Evolutionary conservation across 2,329 filamentous ascomycete genomes (phyloP), one percentile per base, ranked within the genome.

Genomic region (Cercospora sp.): DNA sequence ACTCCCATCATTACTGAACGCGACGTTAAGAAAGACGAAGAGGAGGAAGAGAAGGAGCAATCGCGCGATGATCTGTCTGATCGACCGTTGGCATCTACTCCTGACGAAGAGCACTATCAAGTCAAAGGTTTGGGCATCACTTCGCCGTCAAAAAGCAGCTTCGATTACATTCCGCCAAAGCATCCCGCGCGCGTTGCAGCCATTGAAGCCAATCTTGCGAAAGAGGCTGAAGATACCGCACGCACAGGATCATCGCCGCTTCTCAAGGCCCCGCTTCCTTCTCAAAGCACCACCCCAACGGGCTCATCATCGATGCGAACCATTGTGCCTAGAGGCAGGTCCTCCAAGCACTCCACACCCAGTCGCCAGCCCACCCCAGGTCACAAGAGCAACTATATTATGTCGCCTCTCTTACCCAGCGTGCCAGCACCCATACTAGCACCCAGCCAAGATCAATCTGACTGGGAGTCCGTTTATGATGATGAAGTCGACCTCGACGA

Each of bases 71-170:
- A 58, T 12, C 31, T 51, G 6, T 64, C 62, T 18, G 62, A 64
- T 16, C 30, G 18, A 23, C 48, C 62, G 2, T 30, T 64, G 33
- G 62, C 62, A n/a, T 64, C 62, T 16, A 57, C 62, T 20, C 62
- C 62, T 9, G 62, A 64, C 20, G 28, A 64, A 30, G 62, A 64
- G 30, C 62, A 64, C 62, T 64, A 64, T 64, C 62, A 64, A 20
- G 31, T 30, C 28, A 51, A 57, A 36, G 62, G 62, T 23, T 51
- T 64, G 53, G 62, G 62, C 26, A 64, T 64, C 33, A 23, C 48
- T 18, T 26, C 48, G n/a, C 51, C 62, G 6, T 58, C 62, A 5
- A 39, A 7, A 10, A 42, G 51, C 31, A 42, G 30, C 31, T 42
- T 64, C 23, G 62, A 64, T 18, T 31, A 20, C 18, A 58, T 39